These are phyloP conservation scores for Gracilaria gracilis DNA, from an alignment of 23 red algal species.

Conservation along the genomic window DNA sequence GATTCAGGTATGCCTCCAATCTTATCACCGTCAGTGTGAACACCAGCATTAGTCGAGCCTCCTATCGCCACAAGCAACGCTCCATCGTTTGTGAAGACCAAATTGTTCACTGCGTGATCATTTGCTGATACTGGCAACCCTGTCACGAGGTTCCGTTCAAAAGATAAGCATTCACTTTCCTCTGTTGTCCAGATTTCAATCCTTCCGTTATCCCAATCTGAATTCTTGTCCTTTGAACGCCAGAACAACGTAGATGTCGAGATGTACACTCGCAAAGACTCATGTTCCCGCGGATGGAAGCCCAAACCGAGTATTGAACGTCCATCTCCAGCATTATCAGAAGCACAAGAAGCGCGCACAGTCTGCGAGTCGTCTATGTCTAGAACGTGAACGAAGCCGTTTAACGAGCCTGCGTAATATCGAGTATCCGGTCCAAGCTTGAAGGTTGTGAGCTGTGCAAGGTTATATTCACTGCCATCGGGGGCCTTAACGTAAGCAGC, in stretches of 20 bases:
- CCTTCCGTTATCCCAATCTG: constrained; percentile 71
- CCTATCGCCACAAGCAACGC: constrained; percentile 53
- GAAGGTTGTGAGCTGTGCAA: constrained; percentile 57
- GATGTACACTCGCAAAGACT: constrained; percentile 26
- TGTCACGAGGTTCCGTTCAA: constrained; percentile 29
- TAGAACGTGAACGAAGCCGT: constrained; percentile 67
- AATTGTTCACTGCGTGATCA: constrained; percentile 68
- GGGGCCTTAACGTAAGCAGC: constrained; percentile 9
- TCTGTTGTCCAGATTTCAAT: constrained; percentile 52
- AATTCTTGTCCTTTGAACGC: constrained; percentile 13
- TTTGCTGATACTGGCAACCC: constrained; percentile 71
- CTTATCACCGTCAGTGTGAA: constrained; percentile 46
- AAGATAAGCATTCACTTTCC: constrained; percentile 38
- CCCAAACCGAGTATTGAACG: constrained; percentile 76
- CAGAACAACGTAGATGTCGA: constrained; percentile 64
- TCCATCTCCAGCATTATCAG: constrained; percentile 36
- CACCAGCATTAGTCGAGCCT: constrained; percentile 73
- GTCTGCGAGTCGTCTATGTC: constrained; percentile 27
- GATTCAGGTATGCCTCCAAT: constrained; percentile 59
- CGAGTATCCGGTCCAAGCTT: constrained; percentile 59
- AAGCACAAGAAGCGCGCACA: constrained; percentile 36
- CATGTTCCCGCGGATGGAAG: constrained; percentile 53
- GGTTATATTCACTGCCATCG: constrained; percentile 36
- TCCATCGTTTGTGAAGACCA: constrained; percentile 58
- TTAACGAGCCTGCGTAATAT: constrained; percentile 51